These are phyloP conservation scores for Ottelia alismoides DNA, from an alignment of 106 monocot genomes.

Conservation along the genomic window DNA sequence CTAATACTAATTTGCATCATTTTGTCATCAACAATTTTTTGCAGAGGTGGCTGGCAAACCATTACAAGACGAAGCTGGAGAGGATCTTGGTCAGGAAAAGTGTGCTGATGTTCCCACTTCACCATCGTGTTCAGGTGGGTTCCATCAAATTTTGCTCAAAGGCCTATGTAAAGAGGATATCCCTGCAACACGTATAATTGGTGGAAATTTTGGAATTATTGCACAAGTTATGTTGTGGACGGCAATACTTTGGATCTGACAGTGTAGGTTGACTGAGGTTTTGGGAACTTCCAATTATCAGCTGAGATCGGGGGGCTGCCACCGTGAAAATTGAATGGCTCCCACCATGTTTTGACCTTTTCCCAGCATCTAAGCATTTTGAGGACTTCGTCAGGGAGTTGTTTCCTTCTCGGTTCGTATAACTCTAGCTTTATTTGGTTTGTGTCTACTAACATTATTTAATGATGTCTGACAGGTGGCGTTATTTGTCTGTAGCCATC, in stretches of 20 bases:
- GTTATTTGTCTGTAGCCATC: no score
- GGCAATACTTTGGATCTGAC: conserved; percentile 43
- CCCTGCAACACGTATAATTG: conserved; percentile 69
- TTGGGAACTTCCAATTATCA: no score
- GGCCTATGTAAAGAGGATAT: conserved; percentile 92
- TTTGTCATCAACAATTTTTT: no score
- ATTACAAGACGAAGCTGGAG: conserved; percentile 43
- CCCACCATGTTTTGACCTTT: conserved; percentile 52
- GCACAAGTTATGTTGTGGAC: conserved; percentile 48
- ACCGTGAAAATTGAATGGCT: conserved; percentile 57
- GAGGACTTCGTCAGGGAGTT: conserved; percentile 64
- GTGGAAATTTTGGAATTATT: conserved; percentile 67
- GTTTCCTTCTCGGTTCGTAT: conserved; percentile 92
- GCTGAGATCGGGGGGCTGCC: no score
- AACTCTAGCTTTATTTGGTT: conserved; percentile 83
- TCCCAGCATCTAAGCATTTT: conserved; percentile 62
- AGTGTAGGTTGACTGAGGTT: no score
- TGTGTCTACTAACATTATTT: conserved; percentile 53
- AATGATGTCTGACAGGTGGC: no score
- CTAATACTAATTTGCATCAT: no score
- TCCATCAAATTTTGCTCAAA: conserved; percentile 78
- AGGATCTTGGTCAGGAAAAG: conserved; percentile 53
- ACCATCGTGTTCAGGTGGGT: conserved; percentile 99
- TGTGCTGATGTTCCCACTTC: conserved; percentile 52
- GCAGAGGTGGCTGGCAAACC: conserved; percentile 38